Evolutionary conservation across 2,329 filamentous ascomycete genomes (phyloP).

Genomic region (Cercospora sesami): DNA sequence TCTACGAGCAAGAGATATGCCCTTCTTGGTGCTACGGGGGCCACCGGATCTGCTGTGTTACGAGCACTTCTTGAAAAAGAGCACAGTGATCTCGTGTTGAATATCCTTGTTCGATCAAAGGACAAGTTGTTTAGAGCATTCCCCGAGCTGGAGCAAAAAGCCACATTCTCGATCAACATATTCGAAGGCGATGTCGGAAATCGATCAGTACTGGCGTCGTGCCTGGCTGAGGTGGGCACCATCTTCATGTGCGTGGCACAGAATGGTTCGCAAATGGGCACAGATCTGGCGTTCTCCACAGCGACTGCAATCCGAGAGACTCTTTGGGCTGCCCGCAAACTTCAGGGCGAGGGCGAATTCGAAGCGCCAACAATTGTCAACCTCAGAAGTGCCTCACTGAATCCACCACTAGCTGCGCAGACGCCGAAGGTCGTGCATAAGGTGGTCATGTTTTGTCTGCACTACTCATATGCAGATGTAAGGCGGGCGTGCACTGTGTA

Average conservation of each 20-base stretch:
- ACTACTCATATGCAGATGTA: not conserved
- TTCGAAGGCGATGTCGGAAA: not conserved
- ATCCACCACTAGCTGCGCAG: not conserved
- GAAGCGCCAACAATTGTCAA: not conserved
- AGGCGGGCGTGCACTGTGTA: not conserved
- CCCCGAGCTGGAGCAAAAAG: not conserved
- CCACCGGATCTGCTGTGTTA: not conserved
- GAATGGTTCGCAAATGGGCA: not conserved
- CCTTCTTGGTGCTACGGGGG: not conserved
- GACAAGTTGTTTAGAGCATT: not conserved
- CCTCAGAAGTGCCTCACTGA: not conserved
- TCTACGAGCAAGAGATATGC: not conserved
- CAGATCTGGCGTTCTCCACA: not conserved
- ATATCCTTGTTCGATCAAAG: not conserved
- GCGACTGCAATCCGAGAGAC: not conserved
- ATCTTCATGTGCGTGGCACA: not conserved
- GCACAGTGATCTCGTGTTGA: not conserved
- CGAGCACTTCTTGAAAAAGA: not conserved
- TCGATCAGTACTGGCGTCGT: not conserved
- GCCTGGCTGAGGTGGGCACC: not conserved
- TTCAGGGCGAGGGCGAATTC: not conserved
- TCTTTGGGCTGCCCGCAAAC: not conserved
- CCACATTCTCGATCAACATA: not conserved
- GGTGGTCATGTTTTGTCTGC: not conserved
- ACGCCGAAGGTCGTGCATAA: not conserved